Percentiles rank a stretch among this genome's conserved stretches.
Evolutionary conservation across 2,329 filamentous ascomycete genomes (phyloP).

Genomic region (Monosporascus sp.): DNA sequence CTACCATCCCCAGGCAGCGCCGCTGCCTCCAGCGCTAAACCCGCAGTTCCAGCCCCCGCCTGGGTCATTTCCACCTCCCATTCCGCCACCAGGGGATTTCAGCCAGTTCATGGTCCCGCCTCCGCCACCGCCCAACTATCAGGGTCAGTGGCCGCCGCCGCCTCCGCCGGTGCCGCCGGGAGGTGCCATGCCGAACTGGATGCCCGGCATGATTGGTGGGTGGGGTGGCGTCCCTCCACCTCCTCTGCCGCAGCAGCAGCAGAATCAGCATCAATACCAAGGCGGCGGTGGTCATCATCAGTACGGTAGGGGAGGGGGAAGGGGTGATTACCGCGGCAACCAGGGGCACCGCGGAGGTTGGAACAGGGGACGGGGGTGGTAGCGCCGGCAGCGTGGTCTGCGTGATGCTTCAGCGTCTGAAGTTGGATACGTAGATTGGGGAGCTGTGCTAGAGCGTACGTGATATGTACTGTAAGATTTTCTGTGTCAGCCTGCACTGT

Average conservation of each 20-base stretch:
- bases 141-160: conserved; percentile 18
- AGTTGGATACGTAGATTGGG: background rate
- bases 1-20: conserved; percentile 5
- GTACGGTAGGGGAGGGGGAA: conserved; percentile 23
- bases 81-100: conserved; percentile 17
- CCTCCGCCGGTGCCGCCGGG: conserved; percentile 16
- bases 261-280: conserved; percentile 10
- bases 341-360: conserved; percentile 22
- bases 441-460: background rate
- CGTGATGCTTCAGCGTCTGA: background rate
- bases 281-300: conserved; percentile 20
- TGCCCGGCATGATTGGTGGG: conserved; percentile 10
- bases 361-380: conserved; percentile 23
- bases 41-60: conserved; percentile 14
- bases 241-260: conserved; percentile 17
- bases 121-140: conserved; percentile 20
- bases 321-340: conserved; percentile 23
- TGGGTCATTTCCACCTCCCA: conserved; percentile 7
- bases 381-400: background rate
- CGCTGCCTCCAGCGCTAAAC: conserved; percentile 8
- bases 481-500: background rate
- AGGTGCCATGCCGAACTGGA: conserved; percentile 18
- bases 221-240: conserved; percentile 16
- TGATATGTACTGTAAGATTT: background rate
- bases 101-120: conserved; percentile 20